phyloP scores from a whole-genome alignment of 2,329 filamentous ascomycete species.

The Aspergillus sojae region DNA sequence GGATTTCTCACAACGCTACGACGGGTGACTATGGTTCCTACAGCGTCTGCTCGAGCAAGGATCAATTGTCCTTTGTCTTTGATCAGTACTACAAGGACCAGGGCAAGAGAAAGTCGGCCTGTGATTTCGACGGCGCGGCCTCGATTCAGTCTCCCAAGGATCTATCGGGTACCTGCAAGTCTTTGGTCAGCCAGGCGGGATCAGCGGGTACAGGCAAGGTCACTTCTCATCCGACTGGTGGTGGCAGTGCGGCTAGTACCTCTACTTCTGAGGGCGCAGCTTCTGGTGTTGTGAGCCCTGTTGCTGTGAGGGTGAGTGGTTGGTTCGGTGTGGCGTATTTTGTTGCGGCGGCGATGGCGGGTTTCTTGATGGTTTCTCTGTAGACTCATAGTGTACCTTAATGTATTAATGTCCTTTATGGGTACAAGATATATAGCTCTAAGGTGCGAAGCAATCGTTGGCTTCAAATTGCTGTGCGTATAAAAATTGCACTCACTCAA shows the following conservation, averaged over 20 bases:
- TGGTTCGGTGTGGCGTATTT: conserved; percentile 48
- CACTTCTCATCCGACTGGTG: conserved; percentile 35
- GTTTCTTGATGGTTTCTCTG: conserved; percentile 51
- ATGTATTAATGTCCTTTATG: background rate
- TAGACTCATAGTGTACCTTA: conserved; percentile 27
- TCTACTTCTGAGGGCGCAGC: conserved; percentile 38
- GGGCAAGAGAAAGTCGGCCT: conserved; percentile 37
- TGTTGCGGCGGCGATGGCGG: conserved; percentile 46
- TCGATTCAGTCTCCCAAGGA: conserved; percentile 33
- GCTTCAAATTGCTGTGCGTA: background rate
- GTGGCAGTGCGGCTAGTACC: conserved; percentile 19
- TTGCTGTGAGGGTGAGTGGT: conserved; percentile 41
- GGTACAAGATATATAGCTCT: background rate
- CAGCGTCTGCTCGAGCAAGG: conserved; percentile 48
- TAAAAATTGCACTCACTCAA: background rate
- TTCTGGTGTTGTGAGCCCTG: conserved; percentile 27
- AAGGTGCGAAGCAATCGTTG: background rate
- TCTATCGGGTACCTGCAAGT: conserved; percentile 34
- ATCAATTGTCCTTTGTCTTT: conserved; percentile 52
- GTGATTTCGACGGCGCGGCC: conserved; percentile 48
- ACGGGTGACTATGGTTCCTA: conserved; percentile 51
- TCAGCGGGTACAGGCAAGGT: conserved; percentile 43
- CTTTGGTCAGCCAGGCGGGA: conserved; percentile 43
- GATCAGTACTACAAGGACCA: conserved; percentile 48
- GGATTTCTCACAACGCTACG: conserved; percentile 43